Percentiles rank a stretch among this genome's conserved stretches.
These are phyloP conservation scores for Phaseolus lunatus DNA, from an alignment of 306 rosid genomes.

Conservation along the genomic window DNA sequence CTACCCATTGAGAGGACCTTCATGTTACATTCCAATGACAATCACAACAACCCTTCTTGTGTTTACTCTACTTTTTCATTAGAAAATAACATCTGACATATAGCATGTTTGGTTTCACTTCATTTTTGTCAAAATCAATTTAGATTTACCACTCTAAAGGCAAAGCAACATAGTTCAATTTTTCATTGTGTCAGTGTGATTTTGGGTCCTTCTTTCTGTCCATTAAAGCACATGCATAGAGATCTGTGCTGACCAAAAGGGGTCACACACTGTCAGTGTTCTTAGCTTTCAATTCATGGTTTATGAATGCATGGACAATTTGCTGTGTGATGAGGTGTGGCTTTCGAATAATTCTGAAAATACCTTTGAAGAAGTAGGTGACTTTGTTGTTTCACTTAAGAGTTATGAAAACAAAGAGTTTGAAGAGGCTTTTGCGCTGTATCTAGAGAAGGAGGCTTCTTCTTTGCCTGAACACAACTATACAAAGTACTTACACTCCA, in stretches of 20 bases:
- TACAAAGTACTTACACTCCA: slow-evolving; percentile 6
- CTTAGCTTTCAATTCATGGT: neutral
- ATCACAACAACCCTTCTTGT: neutral
- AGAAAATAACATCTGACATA: neutral
- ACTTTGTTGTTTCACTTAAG: neutral
- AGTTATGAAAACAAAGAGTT: neutral
- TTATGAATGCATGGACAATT: slow-evolving; percentile 7
- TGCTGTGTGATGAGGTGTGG: slow-evolving; percentile 24
- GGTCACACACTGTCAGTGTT: neutral
- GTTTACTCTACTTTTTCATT: neutral
- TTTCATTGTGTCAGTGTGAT: neutral
- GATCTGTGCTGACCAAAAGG: neutral
- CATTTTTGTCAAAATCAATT: too few species aligned
- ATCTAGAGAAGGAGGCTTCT: slow-evolving; percentile 9
- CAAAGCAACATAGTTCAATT: too few species aligned
- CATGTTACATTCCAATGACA: neutral
- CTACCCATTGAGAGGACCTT: neutral
- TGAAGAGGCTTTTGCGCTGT: neutral
- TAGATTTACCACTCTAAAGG: too few species aligned
- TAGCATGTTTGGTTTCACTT: too few species aligned
- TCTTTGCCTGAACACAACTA: neutral
- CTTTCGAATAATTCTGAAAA: neutral
- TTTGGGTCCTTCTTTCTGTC: too few species aligned
- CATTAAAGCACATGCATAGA: neutral
- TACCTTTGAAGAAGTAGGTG: neutral